phyloP scores from a whole-genome alignment of 148 eudicot species.

The Vaccinium vitisidaea region DNA sequence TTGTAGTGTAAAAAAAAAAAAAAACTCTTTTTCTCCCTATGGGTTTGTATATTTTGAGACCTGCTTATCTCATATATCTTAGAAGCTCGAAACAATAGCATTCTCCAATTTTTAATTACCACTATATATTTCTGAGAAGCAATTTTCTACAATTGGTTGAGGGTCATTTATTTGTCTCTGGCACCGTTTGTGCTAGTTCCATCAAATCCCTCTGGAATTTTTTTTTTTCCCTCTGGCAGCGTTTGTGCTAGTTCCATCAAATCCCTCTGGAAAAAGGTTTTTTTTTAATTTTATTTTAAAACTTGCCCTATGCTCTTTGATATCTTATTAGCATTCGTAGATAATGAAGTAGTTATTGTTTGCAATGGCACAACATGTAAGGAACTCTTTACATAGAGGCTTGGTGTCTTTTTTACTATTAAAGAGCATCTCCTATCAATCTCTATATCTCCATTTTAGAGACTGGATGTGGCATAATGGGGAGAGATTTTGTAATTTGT shows the following conservation, averaged over 20 bases:
- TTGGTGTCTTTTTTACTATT: background rate
- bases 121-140: background rate
- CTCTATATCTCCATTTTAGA: no score
- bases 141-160: background rate
- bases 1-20: background rate
- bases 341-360: background rate
- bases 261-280: background rate
- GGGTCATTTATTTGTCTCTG: constrained; percentile 1
- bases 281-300: background rate
- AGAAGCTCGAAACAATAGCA: background rate
- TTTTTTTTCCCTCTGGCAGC: background rate
- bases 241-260: background rate
- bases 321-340: background rate
- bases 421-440: no score
- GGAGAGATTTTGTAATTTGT: no score
- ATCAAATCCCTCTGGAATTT: background rate
- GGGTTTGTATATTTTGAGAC: background rate
- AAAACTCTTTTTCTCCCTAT: background rate
- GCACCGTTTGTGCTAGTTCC: background rate
- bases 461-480: no score
- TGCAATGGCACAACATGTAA: background rate
- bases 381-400: background rate
- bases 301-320: background rate
- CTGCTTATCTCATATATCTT: background rate
- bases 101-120: background rate